Evolutionary conservation across 2,329 filamentous ascomycete species (phyloP), one percentile per base, ranked within the genome.

Genomic region (Cytospora leucostoma): DNA sequence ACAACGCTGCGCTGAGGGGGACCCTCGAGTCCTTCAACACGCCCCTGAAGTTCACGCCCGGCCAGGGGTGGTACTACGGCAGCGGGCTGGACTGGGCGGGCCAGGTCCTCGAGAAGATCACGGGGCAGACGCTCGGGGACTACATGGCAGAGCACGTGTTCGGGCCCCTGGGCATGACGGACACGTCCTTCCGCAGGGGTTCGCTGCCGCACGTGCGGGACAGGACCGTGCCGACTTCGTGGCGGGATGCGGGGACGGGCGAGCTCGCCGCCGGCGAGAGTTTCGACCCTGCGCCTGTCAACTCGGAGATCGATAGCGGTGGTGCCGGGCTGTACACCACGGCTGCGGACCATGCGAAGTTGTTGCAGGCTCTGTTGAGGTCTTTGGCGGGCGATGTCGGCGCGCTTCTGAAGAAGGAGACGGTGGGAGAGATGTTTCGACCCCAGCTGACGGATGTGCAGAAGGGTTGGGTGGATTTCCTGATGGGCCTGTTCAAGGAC

Each of bases 11-110:
- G 55, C 68, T 75, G 17, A 67, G 72, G 34, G 76, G 71, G 65
- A 74, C 67, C 38, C 70, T 73, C 38, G 74, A 75, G 1, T 76
- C 76, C 66, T 80, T 75, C 70, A 70, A 68, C 54, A 76, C 77
- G 61, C 82, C 80, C 0, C 68, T 82, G 40, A 72, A 74, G 59
- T 80, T 81, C 63, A 66, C 72, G 3, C 79, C 82, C 0, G 83
- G 82, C 0, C 72, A 76, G 3, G 75, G 76, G 7, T 85, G 82
- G 82, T 72, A 71, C 35, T 85, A 85, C 63, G 81, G 82, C 5
- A 68, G 74, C 4, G 71, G 72, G 0, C 63, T 78, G 50, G 82
- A 84, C 72, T 84, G 79, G 75, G 81, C 78, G 0, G 81, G 79
- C 3, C 64, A 77, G 6, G 71, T 78, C 1, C 70, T 84, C 5